Conservation (phyloP, 2,329 filamentous ascomycete species). For the Botrytis byssoidea region DNA sequence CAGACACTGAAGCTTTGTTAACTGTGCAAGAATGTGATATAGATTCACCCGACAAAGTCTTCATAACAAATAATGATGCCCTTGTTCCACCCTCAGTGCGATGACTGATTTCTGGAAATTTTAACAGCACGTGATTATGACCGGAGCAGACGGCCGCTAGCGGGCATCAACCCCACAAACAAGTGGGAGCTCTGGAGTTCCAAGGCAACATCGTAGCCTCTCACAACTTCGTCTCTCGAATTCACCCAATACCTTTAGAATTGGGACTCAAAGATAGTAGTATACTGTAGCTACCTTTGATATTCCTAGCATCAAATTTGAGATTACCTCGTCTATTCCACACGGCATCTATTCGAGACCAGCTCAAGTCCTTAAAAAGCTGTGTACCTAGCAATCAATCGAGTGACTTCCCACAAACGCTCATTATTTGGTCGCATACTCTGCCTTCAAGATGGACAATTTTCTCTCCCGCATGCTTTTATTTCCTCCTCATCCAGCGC, state of each 20-base stretch:
- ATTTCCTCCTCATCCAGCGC: constrained; percentile 43
- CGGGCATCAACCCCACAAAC: neutral
- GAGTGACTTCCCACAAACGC: neutral
- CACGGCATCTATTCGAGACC: neutral
- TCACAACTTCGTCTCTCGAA: constrained; percentile 1
- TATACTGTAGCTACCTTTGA: neutral
- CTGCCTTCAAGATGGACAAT: constrained; percentile 37
- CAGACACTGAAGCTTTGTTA: no score
- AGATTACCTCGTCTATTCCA: neutral
- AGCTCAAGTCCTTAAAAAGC: neutral
- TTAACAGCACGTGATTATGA: neutral
- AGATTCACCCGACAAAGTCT: neutral
- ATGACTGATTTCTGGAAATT: constrained; percentile 14
- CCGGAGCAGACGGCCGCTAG: constrained; percentile 8
- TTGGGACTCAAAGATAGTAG: neutral
- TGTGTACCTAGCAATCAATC: neutral
- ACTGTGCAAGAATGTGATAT: neutral
- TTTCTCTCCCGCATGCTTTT: constrained; percentile 41
- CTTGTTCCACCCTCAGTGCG: neutral
- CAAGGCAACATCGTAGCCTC: constrained; percentile 17
- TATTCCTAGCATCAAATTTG: neutral
- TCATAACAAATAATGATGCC: neutral
- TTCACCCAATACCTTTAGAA: neutral
- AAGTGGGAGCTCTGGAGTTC: constrained; percentile 7
- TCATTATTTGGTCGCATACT: constrained; percentile 13